A percentile compares a stretch with the other conserved stretches of the same genome.
Conservation (phyloP, 2,329 filamentous ascomycete genomes). For the Cercospora citrullina region DNA sequence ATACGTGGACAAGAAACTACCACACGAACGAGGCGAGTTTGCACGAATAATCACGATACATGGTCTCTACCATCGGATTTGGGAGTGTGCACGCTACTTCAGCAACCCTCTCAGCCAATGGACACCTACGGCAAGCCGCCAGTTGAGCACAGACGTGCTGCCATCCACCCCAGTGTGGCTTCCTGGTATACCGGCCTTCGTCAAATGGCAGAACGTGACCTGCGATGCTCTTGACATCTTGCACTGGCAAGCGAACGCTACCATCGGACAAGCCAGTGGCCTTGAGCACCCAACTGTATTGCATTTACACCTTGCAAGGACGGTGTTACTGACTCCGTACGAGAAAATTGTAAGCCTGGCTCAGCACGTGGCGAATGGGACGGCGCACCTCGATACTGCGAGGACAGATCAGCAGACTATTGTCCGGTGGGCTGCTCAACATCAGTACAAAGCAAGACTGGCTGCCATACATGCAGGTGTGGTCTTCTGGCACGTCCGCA, state of each 20-base stretch:
- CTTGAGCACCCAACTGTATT: constrained; percentile 57
- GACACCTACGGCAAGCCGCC: constrained; percentile 30
- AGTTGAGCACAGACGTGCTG: constrained; percentile 22
- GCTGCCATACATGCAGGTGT: constrained; percentile 57
- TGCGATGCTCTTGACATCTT: constrained; percentile 56
- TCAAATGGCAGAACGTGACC: constrained; percentile 51
- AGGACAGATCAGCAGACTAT: constrained; percentile 30
- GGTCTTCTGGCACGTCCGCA: constrained; percentile 54
- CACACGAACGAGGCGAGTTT: constrained; percentile 50
- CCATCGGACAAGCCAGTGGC: constrained; percentile 51
- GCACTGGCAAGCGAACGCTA: constrained; percentile 59
- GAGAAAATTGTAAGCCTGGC: constrained; percentile 49
- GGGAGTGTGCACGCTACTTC: constrained; percentile 51
- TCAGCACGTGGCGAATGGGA: constrained; percentile 36
- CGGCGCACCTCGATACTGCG: constrained; percentile 4
- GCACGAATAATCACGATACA: constrained; percentile 53
- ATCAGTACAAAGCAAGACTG: constrained; percentile 59
- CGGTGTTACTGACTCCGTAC: constrained; percentile 54
- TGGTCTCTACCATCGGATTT: constrained; percentile 52
- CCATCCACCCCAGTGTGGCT: constrained; percentile 43
- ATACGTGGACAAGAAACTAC: constrained; percentile 53
- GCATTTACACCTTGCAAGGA: constrained; percentile 57
- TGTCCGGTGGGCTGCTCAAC: constrained; percentile 52
- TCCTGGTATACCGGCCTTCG: constrained; percentile 50
- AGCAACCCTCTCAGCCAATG: constrained; percentile 47